A percentile compares a stretch with the other conserved stretches of the same genome.
Evolutionary conservation across 192 early-diverging fungal species (phyloP).

Genomic region (Spizellomyces punctatus): DNA sequence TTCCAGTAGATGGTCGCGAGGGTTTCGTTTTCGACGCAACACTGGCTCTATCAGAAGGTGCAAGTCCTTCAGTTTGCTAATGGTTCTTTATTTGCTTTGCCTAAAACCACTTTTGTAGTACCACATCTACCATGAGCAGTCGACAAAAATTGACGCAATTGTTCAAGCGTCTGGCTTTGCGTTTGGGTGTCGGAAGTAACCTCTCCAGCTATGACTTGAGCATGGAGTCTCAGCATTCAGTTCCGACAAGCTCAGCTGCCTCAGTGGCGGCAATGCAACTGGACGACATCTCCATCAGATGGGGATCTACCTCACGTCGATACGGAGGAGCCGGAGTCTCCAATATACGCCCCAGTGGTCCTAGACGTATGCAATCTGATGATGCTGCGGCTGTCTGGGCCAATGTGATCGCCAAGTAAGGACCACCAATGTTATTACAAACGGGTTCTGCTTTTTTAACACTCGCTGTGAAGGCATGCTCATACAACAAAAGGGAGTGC

Average conservation of each 20-base stretch:
- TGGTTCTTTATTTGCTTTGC: neutral
- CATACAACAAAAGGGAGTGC: conserved; percentile 3
- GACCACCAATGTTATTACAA: neutral
- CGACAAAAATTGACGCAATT: neutral
- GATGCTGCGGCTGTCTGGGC: neutral
- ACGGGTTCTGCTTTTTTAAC: neutral
- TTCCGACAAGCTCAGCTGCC: neutral
- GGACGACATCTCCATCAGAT: neutral
- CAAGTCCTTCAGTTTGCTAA: neutral
- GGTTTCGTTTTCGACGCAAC: neutral
- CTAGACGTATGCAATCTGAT: neutral
- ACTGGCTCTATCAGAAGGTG: neutral
- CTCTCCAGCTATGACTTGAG: too few relatives aligned
- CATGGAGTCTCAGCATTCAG: too few relatives aligned
- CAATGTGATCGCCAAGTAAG: neutral
- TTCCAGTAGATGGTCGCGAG: neutral
- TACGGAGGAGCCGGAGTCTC: neutral
- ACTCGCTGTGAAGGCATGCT: neutral
- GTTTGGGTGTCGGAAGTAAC: neutral
- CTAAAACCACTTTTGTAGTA: neutral
- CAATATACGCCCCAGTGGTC: neutral
- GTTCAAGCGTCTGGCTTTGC: neutral
- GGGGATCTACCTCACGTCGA: neutral
- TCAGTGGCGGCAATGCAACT: neutral
- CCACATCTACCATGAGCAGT: neutral